Evolutionary conservation across 139 green algal species (phyloP).

Genomic region (Tetraselmis chui): DNA sequence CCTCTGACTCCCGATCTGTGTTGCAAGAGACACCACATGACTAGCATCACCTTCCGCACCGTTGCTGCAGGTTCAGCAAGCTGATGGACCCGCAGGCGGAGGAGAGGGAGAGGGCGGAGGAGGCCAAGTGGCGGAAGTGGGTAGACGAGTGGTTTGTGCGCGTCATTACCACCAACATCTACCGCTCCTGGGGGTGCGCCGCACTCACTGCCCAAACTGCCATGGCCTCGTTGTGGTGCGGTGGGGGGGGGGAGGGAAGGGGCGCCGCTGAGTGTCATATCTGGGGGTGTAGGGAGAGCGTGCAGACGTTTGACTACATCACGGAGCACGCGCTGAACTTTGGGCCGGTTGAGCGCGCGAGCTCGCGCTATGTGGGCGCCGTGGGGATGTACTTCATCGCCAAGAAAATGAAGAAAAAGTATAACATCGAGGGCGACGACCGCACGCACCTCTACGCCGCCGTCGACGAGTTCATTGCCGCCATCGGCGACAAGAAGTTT

Average conservation of each 20-base stretch:
- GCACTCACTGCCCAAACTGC: neutral
- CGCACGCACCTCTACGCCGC: constrained; percentile 11
- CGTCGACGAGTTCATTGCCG: constrained; percentile 36
- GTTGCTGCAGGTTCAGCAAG: neutral
- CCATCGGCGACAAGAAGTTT: constrained; percentile 30
- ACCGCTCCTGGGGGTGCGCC: constrained; percentile 77
- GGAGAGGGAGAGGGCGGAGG: constrained; percentile 29
- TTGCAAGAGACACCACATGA: too few relatives aligned
- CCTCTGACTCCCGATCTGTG: neutral
- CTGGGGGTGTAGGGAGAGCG: neutral
- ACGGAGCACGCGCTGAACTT: constrained; percentile 24
- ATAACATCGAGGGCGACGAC: neutral
- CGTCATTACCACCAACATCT: constrained; percentile 95
- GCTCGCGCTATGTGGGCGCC: constrained; percentile 6
- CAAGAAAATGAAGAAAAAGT: neutral
- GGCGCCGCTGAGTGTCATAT: too few relatives aligned
- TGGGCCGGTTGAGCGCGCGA: neutral
- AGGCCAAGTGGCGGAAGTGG: constrained; percentile 79
- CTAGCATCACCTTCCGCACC: too few relatives aligned
- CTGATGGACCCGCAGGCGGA: neutral
- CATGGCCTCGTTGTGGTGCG: neutral
- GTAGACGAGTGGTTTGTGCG: constrained; percentile 86
- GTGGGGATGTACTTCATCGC: constrained; percentile 11
- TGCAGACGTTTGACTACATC: constrained; percentile 48
- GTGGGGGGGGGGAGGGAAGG: too few relatives aligned